A percentile compares a stretch with the other conserved stretches of the same genome.
These are phyloP conservation scores for Pulveroboletus frians DNA, from an alignment of 768 basidiomycete species.

Conservation along the genomic window DNA sequence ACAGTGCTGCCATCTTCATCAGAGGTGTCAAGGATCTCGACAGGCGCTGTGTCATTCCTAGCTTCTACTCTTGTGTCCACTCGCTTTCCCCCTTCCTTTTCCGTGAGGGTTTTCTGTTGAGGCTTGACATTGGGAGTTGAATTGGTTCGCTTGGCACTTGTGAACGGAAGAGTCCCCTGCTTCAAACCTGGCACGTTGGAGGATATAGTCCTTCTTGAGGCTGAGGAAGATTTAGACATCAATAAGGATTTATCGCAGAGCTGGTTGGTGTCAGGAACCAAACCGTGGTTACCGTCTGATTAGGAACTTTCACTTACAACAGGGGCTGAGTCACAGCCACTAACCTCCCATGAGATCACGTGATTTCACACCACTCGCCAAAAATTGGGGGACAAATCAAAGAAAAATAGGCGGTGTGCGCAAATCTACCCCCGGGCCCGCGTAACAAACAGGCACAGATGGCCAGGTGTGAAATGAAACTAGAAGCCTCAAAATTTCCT, in stretches of 20 bases:
- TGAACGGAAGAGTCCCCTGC: conserved; percentile 44
- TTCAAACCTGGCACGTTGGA: conserved; percentile 27
- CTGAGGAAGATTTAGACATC: not conserved
- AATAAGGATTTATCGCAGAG: not conserved
- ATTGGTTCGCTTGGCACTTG: conserved; percentile 42
- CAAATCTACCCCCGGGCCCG: too few species aligned
- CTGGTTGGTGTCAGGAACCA: not conserved
- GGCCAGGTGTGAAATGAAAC: too few species aligned
- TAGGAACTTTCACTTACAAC: conserved; percentile 11
- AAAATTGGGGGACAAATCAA: too few species aligned
- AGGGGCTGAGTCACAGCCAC: conserved; percentile 15
- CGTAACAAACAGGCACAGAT: too few species aligned
- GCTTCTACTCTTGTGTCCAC: not conserved
- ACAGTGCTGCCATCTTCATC: conserved; percentile 14
- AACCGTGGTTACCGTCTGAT: not conserved
- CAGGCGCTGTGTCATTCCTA: not conserved
- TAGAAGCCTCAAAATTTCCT: not conserved
- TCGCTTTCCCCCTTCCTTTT: conserved; percentile 9
- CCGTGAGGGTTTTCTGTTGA: conserved; percentile 9
- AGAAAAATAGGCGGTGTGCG: too few species aligned
- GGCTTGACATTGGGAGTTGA: conserved; percentile 20
- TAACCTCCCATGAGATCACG: conserved; percentile 1
- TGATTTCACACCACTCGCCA: not conserved
- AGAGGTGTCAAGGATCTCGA: conserved; percentile 12
- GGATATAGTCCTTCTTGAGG: not conserved